phyloP scores from a whole-genome alignment of 768 basidiomycete species.

The Kondoa malvinella region DNA sequence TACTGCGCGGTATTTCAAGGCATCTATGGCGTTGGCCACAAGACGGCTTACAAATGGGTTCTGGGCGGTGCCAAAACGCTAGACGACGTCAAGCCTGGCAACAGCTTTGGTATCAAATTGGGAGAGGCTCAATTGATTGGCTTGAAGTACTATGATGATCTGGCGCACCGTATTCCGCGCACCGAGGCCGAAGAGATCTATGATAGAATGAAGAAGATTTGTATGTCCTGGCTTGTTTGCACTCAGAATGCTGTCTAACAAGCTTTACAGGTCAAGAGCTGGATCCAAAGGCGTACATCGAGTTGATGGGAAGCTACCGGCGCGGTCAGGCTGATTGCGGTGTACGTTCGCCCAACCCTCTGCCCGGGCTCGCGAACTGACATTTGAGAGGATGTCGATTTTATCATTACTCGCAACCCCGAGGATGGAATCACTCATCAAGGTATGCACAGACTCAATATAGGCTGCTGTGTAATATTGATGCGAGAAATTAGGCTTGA shows the following conservation, averaged over 20 bases:
- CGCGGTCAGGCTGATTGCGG: conserved; percentile 60
- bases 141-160: conserved; percentile 41
- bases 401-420: conserved; percentile 53
- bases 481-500: conserved; percentile 16
- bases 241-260: not conserved
- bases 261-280: conserved; percentile 31
- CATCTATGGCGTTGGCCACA: conserved; percentile 33
- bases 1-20: conserved; percentile 47
- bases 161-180: conserved; percentile 70
- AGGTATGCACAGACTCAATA: conserved; percentile 40
- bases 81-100: conserved; percentile 49
- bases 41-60: conserved; percentile 57
- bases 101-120: conserved; percentile 45
- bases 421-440: conserved; percentile 57
- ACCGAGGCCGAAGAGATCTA: conserved; percentile 60
- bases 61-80: conserved; percentile 57
- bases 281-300: conserved; percentile 53
- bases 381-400: not conserved
- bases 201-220: conserved; percentile 51
- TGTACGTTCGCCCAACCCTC: conserved; percentile 3
- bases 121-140: conserved; percentile 41
- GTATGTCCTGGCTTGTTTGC: conserved; percentile 33
- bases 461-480: not conserved
- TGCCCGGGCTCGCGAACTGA: not conserved
- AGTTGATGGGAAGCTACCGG: conserved; percentile 84